phyloP scores from a whole-genome alignment of 202 grass and related monocot genomes.

The Eragrostis tef region DNA sequence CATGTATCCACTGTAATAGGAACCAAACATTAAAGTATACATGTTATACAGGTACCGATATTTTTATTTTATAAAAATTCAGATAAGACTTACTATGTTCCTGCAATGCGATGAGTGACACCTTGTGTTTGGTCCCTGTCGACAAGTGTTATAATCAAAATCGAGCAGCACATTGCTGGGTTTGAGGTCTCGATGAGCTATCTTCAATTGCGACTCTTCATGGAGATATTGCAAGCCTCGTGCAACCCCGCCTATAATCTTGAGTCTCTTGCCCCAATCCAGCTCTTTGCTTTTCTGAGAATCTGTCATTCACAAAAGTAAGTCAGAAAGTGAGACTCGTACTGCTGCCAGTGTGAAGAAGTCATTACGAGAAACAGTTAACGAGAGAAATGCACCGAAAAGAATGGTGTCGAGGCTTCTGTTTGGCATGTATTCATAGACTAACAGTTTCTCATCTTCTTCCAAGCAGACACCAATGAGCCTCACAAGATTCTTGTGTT shows the following conservation, averaged over 20 bases:
- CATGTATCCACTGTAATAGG: slow-evolving; percentile 54
- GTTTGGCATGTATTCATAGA: slow-evolving; percentile 86
- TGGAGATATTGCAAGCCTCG: slow-evolving; percentile 73
- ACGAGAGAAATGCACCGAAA: slow-evolving; percentile 37
- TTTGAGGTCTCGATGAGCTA: slow-evolving; percentile 78
- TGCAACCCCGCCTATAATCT: slow-evolving; percentile 59
- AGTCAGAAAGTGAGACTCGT: too few species aligned
- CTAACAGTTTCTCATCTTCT: slow-evolving; percentile 68
- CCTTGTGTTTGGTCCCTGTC: slow-evolving; percentile 43
- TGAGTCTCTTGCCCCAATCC: slow-evolving; percentile 55
- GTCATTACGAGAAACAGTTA: not conserved
- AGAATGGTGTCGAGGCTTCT: slow-evolving; percentile 67
- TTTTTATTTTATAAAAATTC: not conserved
- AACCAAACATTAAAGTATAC: not conserved
- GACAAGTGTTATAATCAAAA: slow-evolving; percentile 48
- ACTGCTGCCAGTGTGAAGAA: not conserved
- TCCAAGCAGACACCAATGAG: slow-evolving; percentile 71
- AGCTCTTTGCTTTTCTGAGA: slow-evolving; percentile 37
- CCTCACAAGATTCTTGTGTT: slow-evolving; percentile 73
- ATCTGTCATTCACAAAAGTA: slow-evolving; percentile 35
- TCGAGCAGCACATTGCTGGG: slow-evolving; percentile 68
- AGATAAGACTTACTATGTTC: slow-evolving; percentile 58
- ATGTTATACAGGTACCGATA: not conserved
- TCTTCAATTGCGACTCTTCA: slow-evolving; percentile 65
- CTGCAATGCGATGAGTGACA: slow-evolving; percentile 49